A percentile compares a stretch with the other conserved stretches of the same genome.
phyloP scores from a whole-genome alignment of 2,329 filamentous ascomycete species.

The Thielaviopsis ethacetica region DNA sequence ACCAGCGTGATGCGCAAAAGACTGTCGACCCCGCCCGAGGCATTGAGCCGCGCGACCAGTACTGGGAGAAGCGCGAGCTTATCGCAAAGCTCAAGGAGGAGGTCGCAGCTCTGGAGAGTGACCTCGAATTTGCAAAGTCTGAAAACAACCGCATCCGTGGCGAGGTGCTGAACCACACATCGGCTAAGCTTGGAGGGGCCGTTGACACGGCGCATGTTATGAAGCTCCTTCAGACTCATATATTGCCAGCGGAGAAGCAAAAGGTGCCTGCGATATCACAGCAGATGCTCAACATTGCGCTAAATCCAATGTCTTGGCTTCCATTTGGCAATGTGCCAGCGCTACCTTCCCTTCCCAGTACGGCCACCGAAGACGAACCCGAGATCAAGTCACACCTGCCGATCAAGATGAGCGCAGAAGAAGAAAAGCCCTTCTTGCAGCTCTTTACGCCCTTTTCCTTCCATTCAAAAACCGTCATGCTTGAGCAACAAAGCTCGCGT shows the following conservation, averaged over 20 bases:
- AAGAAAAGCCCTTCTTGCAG: slow-evolving; percentile 53
- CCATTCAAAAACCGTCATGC: slow-evolving; percentile 32
- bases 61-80: slow-evolving; percentile 32
- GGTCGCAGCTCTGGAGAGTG: slow-evolving; percentile 37
- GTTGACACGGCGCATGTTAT: slow-evolving; percentile 7
- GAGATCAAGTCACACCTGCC: slow-evolving; percentile 47
- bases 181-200: neutral
- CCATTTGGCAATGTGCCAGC: slow-evolving; percentile 28
- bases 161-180: slow-evolving; percentile 16
- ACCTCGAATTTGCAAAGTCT: slow-evolving; percentile 38
- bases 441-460: slow-evolving; percentile 54
- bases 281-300: slow-evolving; percentile 30
- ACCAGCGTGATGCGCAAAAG: slow-evolving; percentile 15
- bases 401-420: slow-evolving; percentile 39
- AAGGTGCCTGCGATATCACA: slow-evolving; percentile 19
- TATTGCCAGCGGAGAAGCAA: slow-evolving; percentile 21
- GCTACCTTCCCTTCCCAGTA: slow-evolving; percentile 10
- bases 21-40: slow-evolving; percentile 22
- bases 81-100: slow-evolving; percentile 39
- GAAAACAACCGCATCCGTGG: slow-evolving; percentile 39
- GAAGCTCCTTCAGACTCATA: slow-evolving; percentile 17
- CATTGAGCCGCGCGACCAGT: slow-evolving; percentile 24
- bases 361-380: slow-evolving; percentile 21
- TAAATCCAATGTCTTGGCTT: slow-evolving; percentile 35
- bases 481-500: slow-evolving; percentile 15